Percentiles rank a stretch among this genome's conserved stretches.
These are phyloP conservation scores for Citrullus mucosospermus DNA, from an alignment of 306 rosid species.

Conservation along the genomic window DNA sequence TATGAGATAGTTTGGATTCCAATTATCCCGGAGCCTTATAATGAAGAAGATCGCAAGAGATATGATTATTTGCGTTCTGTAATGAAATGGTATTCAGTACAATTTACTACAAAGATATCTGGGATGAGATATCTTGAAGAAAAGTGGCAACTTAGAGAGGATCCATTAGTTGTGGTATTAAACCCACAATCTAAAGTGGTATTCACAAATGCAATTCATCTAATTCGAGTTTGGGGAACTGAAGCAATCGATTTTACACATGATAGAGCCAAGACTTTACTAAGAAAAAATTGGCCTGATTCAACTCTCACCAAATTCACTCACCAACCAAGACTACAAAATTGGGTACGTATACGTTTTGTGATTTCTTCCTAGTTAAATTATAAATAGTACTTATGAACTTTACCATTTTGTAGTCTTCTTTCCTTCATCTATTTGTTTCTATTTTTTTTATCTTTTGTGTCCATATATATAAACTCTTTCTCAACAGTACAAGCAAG, in stretches of 20 bases:
- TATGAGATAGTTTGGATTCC: constrained; percentile 62
- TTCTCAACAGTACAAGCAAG: constrained; percentile 28
- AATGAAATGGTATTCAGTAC: constrained; percentile 48
- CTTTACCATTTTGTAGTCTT: no score
- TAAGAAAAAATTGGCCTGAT: background rate
- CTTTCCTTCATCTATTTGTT: background rate
- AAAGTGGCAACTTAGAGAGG: constrained; percentile 39
- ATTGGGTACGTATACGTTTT: constrained; percentile 16
- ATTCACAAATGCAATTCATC: constrained; percentile 32
- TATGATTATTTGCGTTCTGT: constrained; percentile 27
- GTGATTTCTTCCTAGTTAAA: no score
- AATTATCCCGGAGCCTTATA: constrained; percentile 34
- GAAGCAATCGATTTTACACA: constrained; percentile 28
- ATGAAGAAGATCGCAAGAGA: constrained; percentile 21
- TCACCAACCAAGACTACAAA: background rate
- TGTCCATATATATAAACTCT: background rate
- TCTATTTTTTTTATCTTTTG: background rate
- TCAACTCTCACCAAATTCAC: constrained; percentile 6
- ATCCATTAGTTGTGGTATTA: constrained; percentile 23
- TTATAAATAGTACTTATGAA: no score
- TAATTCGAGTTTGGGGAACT: constrained; percentile 37
- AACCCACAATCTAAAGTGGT: constrained; percentile 28
- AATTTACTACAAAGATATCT: constrained; percentile 5
- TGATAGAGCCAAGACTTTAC: background rate
- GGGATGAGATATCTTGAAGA: constrained; percentile 38